Evolutionary conservation across 1,284 basidiomycete genomes (phyloP), one percentile per base, ranked within the genome.

Genomic region (Cutaneotrichosporon sp.): DNA sequence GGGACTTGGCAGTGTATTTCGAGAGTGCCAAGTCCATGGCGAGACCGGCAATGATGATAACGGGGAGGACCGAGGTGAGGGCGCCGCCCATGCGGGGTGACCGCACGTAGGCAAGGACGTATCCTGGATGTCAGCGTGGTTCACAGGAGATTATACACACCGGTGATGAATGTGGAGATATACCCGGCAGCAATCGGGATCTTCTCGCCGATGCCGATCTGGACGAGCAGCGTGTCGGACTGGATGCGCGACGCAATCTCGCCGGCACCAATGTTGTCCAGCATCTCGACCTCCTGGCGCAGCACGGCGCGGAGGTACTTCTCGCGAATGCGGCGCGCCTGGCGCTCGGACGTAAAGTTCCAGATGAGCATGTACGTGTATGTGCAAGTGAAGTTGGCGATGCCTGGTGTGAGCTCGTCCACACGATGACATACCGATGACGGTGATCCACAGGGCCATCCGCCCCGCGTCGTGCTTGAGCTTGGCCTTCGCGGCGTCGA

Each of bases 171-270:
- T 4, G 77, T 77, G 1, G 72, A 69, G n/a, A 81, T 56, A 65
- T 78, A 82, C 65, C 79, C 2, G 85, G 75, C 67, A 9, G 74
- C 69, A 55, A 79, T 68, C 49, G 79, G 86, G 3, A 95, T 88
- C 77, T 95, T 95, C 78, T 97, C 93, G 0, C 89, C 90, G 8
- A 90, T 89, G 29, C 91, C 92, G 75, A 90, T 88, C 71, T 97
- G 93, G 0, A 94, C 86, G 51, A 93, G 80, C 80, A 92, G 69
- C 49, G 73, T 76, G 64, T 79, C 76, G 1, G 90, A 92, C 76
- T 95, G 91, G 67, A 98, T 98, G 59, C 94, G 88, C 1, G 94
- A 97, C 1, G 95, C 90, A 36, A 99, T 88, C 79, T 98, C 95
- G 63, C 95, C 95, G 5, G 95, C 89, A 27, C 95, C 95, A 59